Evolutionary conservation across 441 rosid species (phyloP).

Genomic region (Codiaeum variegatum): DNA sequence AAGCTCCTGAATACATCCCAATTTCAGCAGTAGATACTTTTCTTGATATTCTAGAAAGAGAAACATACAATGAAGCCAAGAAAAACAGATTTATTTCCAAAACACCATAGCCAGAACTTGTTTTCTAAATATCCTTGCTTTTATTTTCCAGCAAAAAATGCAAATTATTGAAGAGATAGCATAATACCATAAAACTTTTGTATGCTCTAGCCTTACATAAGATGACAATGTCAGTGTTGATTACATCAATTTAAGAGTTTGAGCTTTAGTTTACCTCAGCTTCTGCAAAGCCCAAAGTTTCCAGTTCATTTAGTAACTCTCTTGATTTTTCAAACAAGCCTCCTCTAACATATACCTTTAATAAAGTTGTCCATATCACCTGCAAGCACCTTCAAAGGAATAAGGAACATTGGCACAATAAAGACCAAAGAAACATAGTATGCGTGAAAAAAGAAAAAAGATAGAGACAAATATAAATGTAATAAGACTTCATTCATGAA

Average conservation of each 20-base stretch:
- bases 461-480: background rate
- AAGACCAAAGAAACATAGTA: background rate
- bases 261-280: conserved; percentile 54
- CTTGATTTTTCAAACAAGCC: conserved; percentile 86
- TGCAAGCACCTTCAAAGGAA: conserved; percentile 35
- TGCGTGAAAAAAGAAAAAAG: background rate
- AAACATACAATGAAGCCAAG: background rate
- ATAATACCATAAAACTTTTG: background rate
- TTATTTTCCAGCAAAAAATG: background rate
- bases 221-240: conserved; percentile 17
- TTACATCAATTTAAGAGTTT: background rate
- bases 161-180: background rate
- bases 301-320: conserved; percentile 59
- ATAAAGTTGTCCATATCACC: conserved; percentile 83
- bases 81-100: background rate
- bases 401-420: conserved; percentile 4
- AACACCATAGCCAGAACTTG: background rate
- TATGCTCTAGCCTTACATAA: background rate
- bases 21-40: background rate
- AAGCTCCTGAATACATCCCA: background rate
- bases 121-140: conserved; percentile 6
- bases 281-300: conserved; percentile 62
- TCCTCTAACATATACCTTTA: conserved; percentile 85
- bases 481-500: conserved; percentile 6
- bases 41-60: background rate